Conservation (phyloP, 257 asterid species). For the Jacaranda copaia region DNA sequence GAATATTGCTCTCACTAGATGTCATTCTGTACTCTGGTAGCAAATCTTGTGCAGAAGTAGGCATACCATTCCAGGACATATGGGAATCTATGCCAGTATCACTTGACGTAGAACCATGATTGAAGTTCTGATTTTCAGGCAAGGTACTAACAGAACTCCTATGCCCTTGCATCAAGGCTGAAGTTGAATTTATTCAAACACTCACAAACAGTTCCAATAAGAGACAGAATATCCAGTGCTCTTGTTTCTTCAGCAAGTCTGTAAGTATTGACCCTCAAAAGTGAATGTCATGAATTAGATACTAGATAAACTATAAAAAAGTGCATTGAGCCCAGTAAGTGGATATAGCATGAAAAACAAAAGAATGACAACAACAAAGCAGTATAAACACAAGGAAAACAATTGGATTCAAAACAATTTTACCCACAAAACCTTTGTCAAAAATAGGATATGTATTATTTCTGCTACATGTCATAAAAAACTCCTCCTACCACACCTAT, state of each 20-base stretch:
- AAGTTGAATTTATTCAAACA: constrained; percentile 33
- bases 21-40: constrained; percentile 59
- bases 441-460: no score
- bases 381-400: no score
- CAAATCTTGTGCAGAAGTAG: constrained; percentile 56
- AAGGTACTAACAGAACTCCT: constrained; percentile 68
- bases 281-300: constrained; percentile 10
- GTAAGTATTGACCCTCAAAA: constrained; percentile 43
- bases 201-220: constrained; percentile 24
- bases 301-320: neutral
- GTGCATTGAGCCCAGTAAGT: neutral
- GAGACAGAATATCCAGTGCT: constrained; percentile 28
- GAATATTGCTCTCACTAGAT: constrained; percentile 47
- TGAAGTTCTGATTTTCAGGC: constrained; percentile 72
- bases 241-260: constrained; percentile 51
- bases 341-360: neutral
- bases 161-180: constrained; percentile 86
- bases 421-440: no score
- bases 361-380: no score
- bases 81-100: constrained; percentile 72
- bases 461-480: no score
- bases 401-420: no score
- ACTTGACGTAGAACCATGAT: constrained; percentile 66
- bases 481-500: no score
- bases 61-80: constrained; percentile 67